Percentiles rank a stretch among this genome's conserved stretches.
Evolutionary conservation across 805 yeast species (phyloP).

Genomic region (Wickerhamiella sergipiensis): DNA sequence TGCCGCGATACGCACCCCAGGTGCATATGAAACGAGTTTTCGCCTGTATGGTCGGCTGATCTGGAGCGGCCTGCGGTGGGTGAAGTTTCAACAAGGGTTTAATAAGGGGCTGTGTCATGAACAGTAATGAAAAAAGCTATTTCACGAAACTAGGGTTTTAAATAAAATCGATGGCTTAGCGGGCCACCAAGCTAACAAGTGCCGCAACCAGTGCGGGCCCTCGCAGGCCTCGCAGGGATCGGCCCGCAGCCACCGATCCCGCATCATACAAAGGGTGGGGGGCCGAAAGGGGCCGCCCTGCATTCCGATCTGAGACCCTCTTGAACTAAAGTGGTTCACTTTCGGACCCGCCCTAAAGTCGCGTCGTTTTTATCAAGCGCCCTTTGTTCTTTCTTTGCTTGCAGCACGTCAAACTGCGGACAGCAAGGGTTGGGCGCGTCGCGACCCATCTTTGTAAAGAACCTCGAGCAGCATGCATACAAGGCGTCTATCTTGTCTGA

Average conservation of each 20-base stretch:
- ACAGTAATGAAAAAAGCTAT: too few species aligned
- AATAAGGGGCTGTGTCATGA: too few species aligned
- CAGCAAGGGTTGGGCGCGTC: constrained; percentile 61
- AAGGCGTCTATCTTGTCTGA: constrained; percentile 51
- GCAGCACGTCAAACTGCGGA: constrained; percentile 52
- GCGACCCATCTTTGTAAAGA: constrained; percentile 47
- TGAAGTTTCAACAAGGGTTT: too few species aligned
- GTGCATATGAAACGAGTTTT: background rate
- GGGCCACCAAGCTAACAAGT: too few species aligned
- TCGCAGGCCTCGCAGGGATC: too few species aligned
- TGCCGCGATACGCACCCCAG: background rate
- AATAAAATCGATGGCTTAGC: too few species aligned
- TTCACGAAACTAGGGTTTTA: too few species aligned
- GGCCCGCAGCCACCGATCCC: too few species aligned
- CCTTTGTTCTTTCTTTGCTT: constrained; percentile 12
- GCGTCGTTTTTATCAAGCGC: background rate
- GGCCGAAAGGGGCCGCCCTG: too few species aligned
- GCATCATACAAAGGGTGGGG: too few species aligned
- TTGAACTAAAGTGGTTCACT: too few species aligned
- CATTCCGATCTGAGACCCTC: background rate
- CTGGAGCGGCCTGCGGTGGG: background rate
- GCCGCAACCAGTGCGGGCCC: too few species aligned
- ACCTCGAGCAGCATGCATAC: constrained; percentile 60
- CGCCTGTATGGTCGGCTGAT: background rate
- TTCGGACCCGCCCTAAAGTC: background rate